phyloP scores from a whole-genome alignment of 208 protist species.

The Entamoeba invadens region DNA sequence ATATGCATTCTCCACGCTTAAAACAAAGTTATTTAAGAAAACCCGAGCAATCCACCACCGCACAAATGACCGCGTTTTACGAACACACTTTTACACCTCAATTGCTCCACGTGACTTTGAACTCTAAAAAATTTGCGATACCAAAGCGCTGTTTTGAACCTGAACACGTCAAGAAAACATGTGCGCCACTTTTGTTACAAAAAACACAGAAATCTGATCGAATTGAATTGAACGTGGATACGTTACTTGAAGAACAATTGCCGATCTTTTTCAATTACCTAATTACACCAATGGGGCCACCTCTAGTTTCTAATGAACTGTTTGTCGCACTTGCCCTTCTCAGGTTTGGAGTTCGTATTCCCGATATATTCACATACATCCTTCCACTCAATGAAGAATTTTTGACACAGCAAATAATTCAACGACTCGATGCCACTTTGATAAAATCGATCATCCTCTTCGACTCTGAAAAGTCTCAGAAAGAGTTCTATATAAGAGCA shows the following conservation, averaged over 20 bases:
- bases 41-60: too few relatives aligned
- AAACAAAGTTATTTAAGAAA: too few relatives aligned
- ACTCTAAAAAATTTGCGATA: too few relatives aligned
- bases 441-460: not conserved
- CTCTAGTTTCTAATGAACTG: not conserved
- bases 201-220: not conserved
- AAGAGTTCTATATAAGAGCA: not conserved
- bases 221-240: not conserved
- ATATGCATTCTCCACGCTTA: too few relatives aligned
- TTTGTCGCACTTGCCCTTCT: not conserved
- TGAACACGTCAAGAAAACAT: too few relatives aligned
- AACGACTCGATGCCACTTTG: not conserved
- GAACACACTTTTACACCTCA: too few relatives aligned
- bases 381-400: not conserved
- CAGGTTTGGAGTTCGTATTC: not conserved
- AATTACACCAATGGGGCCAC: not conserved
- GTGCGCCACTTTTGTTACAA: too few relatives aligned
- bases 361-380: not conserved
- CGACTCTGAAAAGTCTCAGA: not conserved
- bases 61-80: too few relatives aligned
- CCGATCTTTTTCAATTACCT: not conserved
- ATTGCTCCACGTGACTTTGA: too few relatives aligned
- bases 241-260: not conserved
- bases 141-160: too few relatives aligned
- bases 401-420: not conserved